Percentiles rank a stretch among this genome's conserved stretches.
These are phyloP conservation scores for Arachis stenosperma DNA, from an alignment of 306 rosid genomes.

Conservation along the genomic window DNA sequence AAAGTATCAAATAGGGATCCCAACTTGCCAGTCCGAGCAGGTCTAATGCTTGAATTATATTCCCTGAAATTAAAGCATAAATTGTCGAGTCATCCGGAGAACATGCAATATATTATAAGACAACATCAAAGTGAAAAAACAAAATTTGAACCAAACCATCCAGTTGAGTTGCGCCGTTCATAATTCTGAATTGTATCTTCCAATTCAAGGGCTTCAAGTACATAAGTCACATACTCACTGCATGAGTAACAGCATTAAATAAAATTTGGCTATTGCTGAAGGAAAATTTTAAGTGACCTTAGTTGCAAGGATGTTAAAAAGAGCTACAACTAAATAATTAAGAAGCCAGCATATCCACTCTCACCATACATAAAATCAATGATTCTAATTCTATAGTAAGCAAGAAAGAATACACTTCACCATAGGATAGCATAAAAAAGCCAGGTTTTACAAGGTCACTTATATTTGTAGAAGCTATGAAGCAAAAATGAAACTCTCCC, in stretches of 20 bases:
- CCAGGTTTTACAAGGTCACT: slow-evolving; percentile 18
- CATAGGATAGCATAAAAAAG: slow-evolving; percentile 9
- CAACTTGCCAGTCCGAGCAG: slow-evolving; percentile 70
- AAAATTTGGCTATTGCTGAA: slow-evolving; percentile 33
- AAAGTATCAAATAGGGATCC: slow-evolving; percentile 71
- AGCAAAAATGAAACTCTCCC: slow-evolving; percentile 22
- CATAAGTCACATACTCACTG: slow-evolving; percentile 87
- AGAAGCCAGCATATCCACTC: not conserved
- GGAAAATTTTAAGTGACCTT: slow-evolving; percentile 27
- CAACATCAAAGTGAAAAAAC: slow-evolving; percentile 15
- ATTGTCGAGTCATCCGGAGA: slow-evolving; percentile 32
- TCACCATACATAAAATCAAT: slow-evolving; percentile 21
- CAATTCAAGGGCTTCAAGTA: slow-evolving; percentile 84
- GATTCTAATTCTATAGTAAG: slow-evolving; percentile 4
- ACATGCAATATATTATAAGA: slow-evolving; percentile 19
- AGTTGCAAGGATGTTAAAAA: slow-evolving; percentile 16
- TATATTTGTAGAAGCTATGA: slow-evolving; percentile 29
- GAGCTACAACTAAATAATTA: slow-evolving; percentile 17
- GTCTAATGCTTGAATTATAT: slow-evolving; percentile 79
- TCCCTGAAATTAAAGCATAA: slow-evolving; percentile 65
- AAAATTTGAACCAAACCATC: slow-evolving; percentile 72
- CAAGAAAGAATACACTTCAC: slow-evolving; percentile 19
- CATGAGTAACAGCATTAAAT: slow-evolving; percentile 51
- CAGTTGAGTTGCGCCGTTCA: slow-evolving; percentile 74
- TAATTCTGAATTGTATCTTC: slow-evolving; percentile 88